Evolutionary conservation across 805 yeast genomes (phyloP).

Genomic region (Candida xyloterini): DNA sequence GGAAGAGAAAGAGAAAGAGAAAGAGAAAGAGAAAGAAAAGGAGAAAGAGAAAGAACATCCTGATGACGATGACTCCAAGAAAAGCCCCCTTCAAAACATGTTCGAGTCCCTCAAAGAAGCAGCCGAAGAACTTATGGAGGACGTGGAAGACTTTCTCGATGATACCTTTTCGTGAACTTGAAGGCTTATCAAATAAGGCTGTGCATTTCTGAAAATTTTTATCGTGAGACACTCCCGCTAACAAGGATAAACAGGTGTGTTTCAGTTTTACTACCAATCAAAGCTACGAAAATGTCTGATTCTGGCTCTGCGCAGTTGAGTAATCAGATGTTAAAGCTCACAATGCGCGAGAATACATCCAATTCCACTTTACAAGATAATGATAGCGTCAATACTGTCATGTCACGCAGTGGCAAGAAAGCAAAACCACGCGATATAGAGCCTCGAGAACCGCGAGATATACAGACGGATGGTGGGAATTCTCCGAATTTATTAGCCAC

Average conservation of each 20-base stretch:
- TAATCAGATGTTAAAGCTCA: constrained; percentile 1
- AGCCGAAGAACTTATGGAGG: constrained; percentile 27
- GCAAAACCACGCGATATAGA: constrained; percentile 12
- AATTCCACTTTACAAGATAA: constrained; percentile 5
- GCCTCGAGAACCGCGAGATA: constrained; percentile 1
- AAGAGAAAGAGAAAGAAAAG: constrained; percentile 14
- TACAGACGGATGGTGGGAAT: constrained; percentile 13
- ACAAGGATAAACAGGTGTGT: neutral
- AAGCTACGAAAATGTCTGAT: constrained; percentile 1
- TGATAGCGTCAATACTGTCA: constrained; percentile 16
- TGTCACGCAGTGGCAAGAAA: constrained; percentile 7
- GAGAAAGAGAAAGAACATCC: constrained; percentile 19
- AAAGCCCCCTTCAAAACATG: constrained; percentile 13
- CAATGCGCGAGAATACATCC: constrained; percentile 2
- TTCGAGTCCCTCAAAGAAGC: constrained; percentile 22
- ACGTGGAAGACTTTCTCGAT: constrained; percentile 25
- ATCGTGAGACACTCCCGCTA: constrained; percentile 6
- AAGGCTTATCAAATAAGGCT: constrained; percentile 1
- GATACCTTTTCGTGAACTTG: neutral
- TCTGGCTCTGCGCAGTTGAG: neutral
- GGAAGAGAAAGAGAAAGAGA: constrained; percentile 13
- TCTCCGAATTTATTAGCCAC: constrained; percentile 36
- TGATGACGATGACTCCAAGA: constrained; percentile 17
- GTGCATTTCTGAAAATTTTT: constrained; percentile 8
- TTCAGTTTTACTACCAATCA: neutral